Conservation (phyloP, 2,329 filamentous ascomycete species). For the Fusarium avenaceum region DNA sequence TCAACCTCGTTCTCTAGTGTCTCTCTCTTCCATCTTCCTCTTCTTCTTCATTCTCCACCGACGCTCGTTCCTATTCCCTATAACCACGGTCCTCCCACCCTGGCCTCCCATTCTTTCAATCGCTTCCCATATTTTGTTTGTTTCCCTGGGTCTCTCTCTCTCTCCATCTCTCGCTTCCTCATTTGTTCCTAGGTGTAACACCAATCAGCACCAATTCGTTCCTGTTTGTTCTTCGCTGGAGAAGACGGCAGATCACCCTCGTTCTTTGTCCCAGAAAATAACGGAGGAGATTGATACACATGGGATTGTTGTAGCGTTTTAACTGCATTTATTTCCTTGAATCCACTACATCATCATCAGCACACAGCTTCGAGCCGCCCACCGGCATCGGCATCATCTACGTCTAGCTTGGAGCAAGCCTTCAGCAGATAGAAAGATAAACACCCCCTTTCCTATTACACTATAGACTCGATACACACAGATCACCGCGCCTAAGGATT, state of each 20-base stretch:
- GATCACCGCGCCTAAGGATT: constrained; percentile 42
- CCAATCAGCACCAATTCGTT: constrained; percentile 20
- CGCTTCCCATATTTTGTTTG: constrained; percentile 33
- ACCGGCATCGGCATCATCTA: constrained; percentile 30
- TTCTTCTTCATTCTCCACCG: constrained; percentile 40
- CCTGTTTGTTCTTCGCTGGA: constrained; percentile 39
- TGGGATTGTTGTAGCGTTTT: constrained; percentile 31
- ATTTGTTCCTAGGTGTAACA: constrained; percentile 27
- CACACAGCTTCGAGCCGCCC: constrained; percentile 40
- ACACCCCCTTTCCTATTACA: constrained; percentile 23
- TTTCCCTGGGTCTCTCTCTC: constrained; percentile 34
- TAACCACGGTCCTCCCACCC: constrained; percentile 44
- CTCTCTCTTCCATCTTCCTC: constrained; percentile 32
- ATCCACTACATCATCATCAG: constrained; percentile 38
- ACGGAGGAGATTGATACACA: constrained; percentile 14
- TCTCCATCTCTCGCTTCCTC: constrained; percentile 38
- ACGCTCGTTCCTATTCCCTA: constrained; percentile 47
- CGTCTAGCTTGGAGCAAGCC: constrained; percentile 46
- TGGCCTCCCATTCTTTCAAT: constrained; percentile 27
- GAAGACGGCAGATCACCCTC: constrained; percentile 42
- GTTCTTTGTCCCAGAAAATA: constrained; percentile 38
- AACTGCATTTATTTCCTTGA: constrained; percentile 40
- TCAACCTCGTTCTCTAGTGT: constrained; percentile 34
- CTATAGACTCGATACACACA: constrained; percentile 22
- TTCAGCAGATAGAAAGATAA: constrained; percentile 36